A percentile compares a stretch with the other conserved stretches of the same genome.
Evolutionary conservation across 805 yeast species (phyloP).

Genomic region (Saccharomyces kudriavzevii): DNA sequence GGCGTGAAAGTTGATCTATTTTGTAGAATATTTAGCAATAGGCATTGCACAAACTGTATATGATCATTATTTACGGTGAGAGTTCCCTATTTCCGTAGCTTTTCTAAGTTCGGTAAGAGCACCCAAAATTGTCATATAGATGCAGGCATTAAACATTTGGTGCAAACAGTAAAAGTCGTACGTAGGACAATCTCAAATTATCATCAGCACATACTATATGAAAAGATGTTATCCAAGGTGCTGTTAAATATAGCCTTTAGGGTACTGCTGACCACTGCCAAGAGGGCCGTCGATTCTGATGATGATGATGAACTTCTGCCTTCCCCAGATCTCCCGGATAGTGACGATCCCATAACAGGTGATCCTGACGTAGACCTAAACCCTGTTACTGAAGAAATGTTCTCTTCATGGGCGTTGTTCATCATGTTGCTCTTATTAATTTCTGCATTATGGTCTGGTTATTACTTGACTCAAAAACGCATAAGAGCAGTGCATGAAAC

Average conservation of each 20-base stretch:
- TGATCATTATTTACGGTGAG: neutral
- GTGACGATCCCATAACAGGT: conserved; percentile 33
- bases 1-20: neutral
- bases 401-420: conserved; percentile 94
- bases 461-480: conserved; percentile 80
- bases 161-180: neutral
- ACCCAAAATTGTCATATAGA: neutral
- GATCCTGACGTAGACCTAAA: conserved; percentile 60
- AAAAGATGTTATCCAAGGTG: conserved; percentile 7
- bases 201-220: neutral
- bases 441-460: conserved; percentile 90
- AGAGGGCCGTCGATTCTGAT: conserved; percentile 18
- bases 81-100: neutral
- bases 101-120: neutral
- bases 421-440: conserved; percentile 73
- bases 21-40: neutral
- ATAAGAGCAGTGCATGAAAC: conserved; percentile 97
- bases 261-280: conserved; percentile 9
- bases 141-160: neutral
- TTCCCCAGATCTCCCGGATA: conserved; percentile 20
- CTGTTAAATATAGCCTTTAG: conserved; percentile 10
- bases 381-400: conserved; percentile 90
- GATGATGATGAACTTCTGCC: conserved; percentile 36
- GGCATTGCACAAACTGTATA: neutral
- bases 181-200: neutral